These are phyloP conservation scores for Eucalyptus cloeziana DNA, from an alignment of 345 rosid genomes.

Conservation along the genomic window DNA sequence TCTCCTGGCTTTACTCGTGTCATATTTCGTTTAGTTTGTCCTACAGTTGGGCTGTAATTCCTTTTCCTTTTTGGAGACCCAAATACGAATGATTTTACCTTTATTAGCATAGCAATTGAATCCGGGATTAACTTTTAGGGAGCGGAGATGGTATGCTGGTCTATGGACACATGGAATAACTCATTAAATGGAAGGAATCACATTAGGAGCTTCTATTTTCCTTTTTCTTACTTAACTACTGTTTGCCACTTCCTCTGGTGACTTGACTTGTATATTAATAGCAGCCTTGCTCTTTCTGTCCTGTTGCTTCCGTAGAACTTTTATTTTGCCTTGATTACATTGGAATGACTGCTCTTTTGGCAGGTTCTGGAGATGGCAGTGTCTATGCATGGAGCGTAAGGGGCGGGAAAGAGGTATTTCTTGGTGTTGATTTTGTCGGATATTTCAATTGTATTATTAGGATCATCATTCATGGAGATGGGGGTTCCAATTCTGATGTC, in stretches of 20 bases:
- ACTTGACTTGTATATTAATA: background rate
- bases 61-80: background rate
- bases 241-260: background rate
- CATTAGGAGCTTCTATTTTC: background rate
- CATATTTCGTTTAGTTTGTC: background rate
- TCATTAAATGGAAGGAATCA: background rate
- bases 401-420: slow-evolving; percentile 76
- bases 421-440: background rate
- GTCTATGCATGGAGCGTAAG: slow-evolving; percentile 89
- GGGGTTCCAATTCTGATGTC: background rate
- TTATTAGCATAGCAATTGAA: background rate
- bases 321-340: background rate
- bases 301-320: background rate
- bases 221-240: background rate
- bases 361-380: slow-evolving; percentile 91
- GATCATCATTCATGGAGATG: background rate
- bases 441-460: background rate
- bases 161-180: background rate
- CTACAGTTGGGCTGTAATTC: background rate
- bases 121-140: background rate
- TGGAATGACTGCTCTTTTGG: background rate
- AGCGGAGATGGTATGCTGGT: background rate
- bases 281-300: background rate
- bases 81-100: background rate
- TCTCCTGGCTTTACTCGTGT: background rate